A percentile compares a stretch with the other conserved stretches of the same genome.
Conservation (phyloP, 2,329 filamentous ascomycete genomes). For the Aspergillus fijiensis region DNA sequence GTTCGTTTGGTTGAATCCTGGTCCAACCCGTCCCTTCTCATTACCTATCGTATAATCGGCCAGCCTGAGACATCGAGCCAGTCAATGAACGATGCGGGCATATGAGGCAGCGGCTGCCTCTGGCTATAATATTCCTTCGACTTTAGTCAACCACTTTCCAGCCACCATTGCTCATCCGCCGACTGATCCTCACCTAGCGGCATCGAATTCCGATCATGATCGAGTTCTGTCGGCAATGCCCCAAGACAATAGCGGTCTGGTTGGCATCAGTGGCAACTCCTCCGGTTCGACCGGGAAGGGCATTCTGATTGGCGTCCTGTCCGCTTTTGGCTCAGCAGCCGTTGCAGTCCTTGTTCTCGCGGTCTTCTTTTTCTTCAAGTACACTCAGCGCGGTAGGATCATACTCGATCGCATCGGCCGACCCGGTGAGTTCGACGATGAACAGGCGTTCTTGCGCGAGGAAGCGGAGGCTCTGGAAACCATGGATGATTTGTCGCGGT, state of each 20-base stretch:
- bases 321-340: constrained; percentile 87
- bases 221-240: constrained; percentile 30
- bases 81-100: constrained; percentile 43
- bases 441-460: constrained; percentile 88
- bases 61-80: constrained; percentile 7
- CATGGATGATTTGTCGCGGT: constrained; percentile 90
- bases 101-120: constrained; percentile 40
- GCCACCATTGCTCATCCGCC: constrained; percentile 13
- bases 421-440: constrained; percentile 95
- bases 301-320: constrained; percentile 91
- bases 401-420: constrained; percentile 89
- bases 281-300: constrained; percentile 65
- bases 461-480: constrained; percentile 91
- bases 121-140: constrained; percentile 36
- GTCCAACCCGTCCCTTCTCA: constrained; percentile 9
- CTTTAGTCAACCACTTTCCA: constrained; percentile 32
- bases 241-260: constrained; percentile 20
- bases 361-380: constrained; percentile 89
- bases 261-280: constrained; percentile 41
- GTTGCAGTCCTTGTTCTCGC: constrained; percentile 77
- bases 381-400: constrained; percentile 83
- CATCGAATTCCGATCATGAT: constrained; percentile 46
- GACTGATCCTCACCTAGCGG: constrained; percentile 16
- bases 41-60: constrained; percentile 3
- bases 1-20: background rate